Evolutionary conservation across 2,329 filamentous ascomycete species (phyloP), one percentile per base, ranked within the genome.

Genomic region (Curvularia lunata): DNA sequence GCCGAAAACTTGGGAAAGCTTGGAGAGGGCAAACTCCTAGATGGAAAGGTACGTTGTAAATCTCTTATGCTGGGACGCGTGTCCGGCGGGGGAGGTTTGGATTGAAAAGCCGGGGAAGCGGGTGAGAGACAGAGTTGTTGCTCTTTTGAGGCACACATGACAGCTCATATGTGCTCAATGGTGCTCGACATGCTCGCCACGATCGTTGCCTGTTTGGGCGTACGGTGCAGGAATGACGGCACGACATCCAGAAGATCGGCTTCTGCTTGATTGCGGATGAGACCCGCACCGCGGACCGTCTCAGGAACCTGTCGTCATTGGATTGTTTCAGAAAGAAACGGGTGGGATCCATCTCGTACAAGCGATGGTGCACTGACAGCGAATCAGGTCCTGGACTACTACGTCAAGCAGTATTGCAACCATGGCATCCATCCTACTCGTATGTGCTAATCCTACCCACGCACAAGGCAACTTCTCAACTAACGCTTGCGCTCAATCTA

Each of bases 351-450:
- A 37, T 23, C 21, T 16, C 28, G 10, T 19, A 34, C 46, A 52
- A 54, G 34, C 41, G 48, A 61, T 61, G 46, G 54, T 52, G 48
- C 56, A 43, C 66, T 70, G 54, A 58, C 61, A 81, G 72, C 90
- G 93, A 77, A 55, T 48, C 57, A 76, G 74, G 61, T 70, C 4
- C 76, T 94, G 43, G 87, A 93, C 54, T 90, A 87, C 78, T 97
- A 97, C 75, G 86, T 86, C 18, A 78, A 85, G 28, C 83, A 92
- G 78, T 96, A 88, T 77, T 76, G 81, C n/a, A 83, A 85, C 41
- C 85, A 88, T 70, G 91, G 92, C 45, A 77, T 98, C 64, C 86
- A 88, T 63, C 92, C 92, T 0, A 91, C 92, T 16, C 81, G 83
- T 84, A 80, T 76, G 80, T 54, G 43, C 16, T 32, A n/a, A 16